Evolutionary conservation across 805 yeast species (phyloP).

Genomic region (Scheffersomyces lignosus): DNA sequence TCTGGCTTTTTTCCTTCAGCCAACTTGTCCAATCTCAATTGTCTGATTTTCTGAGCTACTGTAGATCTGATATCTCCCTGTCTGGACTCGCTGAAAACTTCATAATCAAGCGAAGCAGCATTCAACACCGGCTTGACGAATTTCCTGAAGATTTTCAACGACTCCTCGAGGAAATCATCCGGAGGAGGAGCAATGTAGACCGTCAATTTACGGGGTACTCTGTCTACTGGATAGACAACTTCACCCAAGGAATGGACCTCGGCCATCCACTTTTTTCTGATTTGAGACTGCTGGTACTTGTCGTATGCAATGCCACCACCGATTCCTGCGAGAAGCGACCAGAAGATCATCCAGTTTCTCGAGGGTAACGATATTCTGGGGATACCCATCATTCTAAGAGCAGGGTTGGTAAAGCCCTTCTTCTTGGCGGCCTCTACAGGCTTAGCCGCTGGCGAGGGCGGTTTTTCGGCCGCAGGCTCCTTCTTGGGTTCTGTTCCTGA

Average conservation of each 20-base stretch:
- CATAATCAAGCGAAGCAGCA: slow-evolving; percentile 82
- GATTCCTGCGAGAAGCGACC: slow-evolving; percentile 63
- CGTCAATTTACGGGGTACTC: slow-evolving; percentile 70
- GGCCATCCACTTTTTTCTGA: slow-evolving; percentile 64
- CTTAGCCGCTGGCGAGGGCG: not conserved
- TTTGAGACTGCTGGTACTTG: slow-evolving; percentile 64
- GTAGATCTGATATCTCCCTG: slow-evolving; percentile 85
- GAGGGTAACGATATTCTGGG: slow-evolving; percentile 78
- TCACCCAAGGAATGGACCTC: slow-evolving; percentile 56
- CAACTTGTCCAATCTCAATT: slow-evolving; percentile 49
- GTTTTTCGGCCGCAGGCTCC: slow-evolving; percentile 1
- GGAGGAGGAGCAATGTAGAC: slow-evolving; percentile 97
- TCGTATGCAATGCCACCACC: slow-evolving; percentile 84
- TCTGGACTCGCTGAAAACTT: slow-evolving; percentile 69
- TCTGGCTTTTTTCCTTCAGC: slow-evolving; percentile 9
- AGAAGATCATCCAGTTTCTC: slow-evolving; percentile 90
- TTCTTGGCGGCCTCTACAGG: slow-evolving; percentile 12
- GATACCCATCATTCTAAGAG: slow-evolving; percentile 81
- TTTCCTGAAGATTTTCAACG: slow-evolving; percentile 70
- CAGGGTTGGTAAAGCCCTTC: slow-evolving; percentile 68
- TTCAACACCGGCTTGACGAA: slow-evolving; percentile 84
- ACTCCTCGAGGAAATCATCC: slow-evolving; percentile 77
- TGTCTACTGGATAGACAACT: slow-evolving; percentile 42
- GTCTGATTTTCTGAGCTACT: slow-evolving; percentile 82
- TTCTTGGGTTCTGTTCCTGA: slow-evolving; percentile 1